Evolutionary conservation across 441 rosid genomes (phyloP), one percentile per base, ranked within the genome.

Genomic region (Mallotus japonicus): DNA sequence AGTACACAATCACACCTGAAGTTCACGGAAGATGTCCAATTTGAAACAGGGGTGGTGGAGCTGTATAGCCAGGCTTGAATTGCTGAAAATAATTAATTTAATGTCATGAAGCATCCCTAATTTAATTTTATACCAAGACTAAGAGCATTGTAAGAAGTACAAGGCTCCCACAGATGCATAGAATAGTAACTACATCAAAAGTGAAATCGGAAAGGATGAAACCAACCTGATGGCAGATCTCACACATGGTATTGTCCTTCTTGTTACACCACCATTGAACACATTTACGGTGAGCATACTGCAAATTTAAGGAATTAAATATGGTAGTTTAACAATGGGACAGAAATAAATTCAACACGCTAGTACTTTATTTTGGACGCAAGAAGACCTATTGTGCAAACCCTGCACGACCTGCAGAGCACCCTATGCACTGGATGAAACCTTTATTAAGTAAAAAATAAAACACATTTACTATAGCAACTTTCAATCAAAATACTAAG

Each of bases 221-320:
- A 55, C 19, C 40, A 44, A 93, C 96, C 98, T 91, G 92, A 46
- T 15, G 86, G 81, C 98, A 92, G n/a, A 93, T 92, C 81, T 93
- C 96, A 57, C 97, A 93, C 51, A 73, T 66, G 20, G 90, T 89
- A 70, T 93, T 85, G 22, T 96, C 98, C 87, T 93, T 93, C 67
- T 84, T 95, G 20, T 84, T 81, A 79, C 98, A 93, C 94, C 97
- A 93, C 80, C 92, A 90, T 81, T 93, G 97, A 24, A 93, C 78
- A 14, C 98, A 92, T 67, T 78, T 73, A 49, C 85, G 89, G 74
- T 93, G 96, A 65, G 96, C 98, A 85, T 89, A 90, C 98, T 93
- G 88, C 70, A 65, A 73, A 24, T 32, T 74, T 15, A 70, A 61
- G 70, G 58, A 68, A 67, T 24, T 15, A 70, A 47, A 15, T 15